Conservation (phyloP, 2,329 filamentous ascomycete species). For the Pestalotiopsis sp. region DNA sequence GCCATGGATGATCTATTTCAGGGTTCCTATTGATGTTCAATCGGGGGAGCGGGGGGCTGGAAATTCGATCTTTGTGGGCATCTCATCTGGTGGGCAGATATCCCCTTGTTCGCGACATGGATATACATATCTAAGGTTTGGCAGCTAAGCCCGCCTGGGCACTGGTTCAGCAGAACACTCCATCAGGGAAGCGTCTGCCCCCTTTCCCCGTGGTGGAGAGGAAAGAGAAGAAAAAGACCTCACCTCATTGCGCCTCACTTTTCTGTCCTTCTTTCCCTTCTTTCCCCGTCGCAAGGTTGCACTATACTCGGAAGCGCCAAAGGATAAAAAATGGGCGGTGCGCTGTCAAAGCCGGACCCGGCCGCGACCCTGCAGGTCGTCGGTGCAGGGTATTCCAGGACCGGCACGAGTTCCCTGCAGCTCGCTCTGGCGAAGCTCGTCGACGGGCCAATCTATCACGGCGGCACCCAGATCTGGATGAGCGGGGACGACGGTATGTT, state of each 20-base stretch:
- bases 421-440: slow-evolving; percentile 13
- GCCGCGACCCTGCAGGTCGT: slow-evolving; percentile 12
- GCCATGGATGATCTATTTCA: neutral
- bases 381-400: slow-evolving; percentile 14
- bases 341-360: slow-evolving; percentile 12
- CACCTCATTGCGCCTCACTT: neutral
- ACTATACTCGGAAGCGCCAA: too few relatives aligned
- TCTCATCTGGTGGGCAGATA: neutral
- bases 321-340: slow-evolving; percentile 8
- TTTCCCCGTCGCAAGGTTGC: neutral
- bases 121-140: neutral
- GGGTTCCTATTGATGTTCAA: neutral
- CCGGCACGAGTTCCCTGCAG: slow-evolving; percentile 14
- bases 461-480: slow-evolving; percentile 2
- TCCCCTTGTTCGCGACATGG: neutral
- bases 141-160: neutral
- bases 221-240: neutral
- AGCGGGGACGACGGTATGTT: neutral
- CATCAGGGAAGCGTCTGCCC: neutral
- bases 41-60: neutral
- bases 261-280: neutral
- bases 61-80: neutral
- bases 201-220: neutral
- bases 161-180: neutral
- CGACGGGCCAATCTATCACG: slow-evolving; percentile 12